phyloP scores from a whole-genome alignment of 352 stramenopile genomes.

The Globisporangium emineosum region DNA sequence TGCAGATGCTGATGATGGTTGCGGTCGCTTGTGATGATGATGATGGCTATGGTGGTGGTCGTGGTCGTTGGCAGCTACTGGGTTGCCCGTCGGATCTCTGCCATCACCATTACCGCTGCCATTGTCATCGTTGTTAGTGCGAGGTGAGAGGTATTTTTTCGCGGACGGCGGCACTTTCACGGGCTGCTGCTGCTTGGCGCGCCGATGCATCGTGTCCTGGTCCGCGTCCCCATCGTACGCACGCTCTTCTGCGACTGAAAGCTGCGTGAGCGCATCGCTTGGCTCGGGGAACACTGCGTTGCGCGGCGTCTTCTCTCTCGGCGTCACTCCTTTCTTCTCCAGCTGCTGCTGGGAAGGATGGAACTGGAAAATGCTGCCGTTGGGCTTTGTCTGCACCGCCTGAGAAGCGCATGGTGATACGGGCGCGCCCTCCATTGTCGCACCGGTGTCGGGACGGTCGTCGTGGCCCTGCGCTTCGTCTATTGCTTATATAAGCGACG shows the following conservation, averaged over 20 bases:
- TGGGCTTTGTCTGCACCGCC: background rate
- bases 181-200: background rate
- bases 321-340: constrained; percentile 20
- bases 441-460: background rate
- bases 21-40: background rate
- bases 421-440: background rate
- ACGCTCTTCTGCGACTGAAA: constrained; percentile 4
- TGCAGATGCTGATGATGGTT: background rate
- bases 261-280: constrained; percentile 11
- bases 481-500: no score
- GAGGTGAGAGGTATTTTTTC: constrained; percentile 11
- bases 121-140: background rate
- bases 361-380: constrained; percentile 37
- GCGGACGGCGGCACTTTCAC: constrained; percentile 5
- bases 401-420: background rate
- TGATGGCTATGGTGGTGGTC: background rate
- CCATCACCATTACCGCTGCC: background rate
- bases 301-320: constrained; percentile 26
- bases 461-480: no score
- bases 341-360: constrained; percentile 21
- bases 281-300: constrained; percentile 40
- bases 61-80: background rate
- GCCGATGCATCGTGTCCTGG: constrained; percentile 11
- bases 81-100: background rate
- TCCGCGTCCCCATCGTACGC: background rate